phyloP scores from a whole-genome alignment of 2,329 filamentous ascomycete species.

The Cladosporium austrohemisphaericum region DNA sequence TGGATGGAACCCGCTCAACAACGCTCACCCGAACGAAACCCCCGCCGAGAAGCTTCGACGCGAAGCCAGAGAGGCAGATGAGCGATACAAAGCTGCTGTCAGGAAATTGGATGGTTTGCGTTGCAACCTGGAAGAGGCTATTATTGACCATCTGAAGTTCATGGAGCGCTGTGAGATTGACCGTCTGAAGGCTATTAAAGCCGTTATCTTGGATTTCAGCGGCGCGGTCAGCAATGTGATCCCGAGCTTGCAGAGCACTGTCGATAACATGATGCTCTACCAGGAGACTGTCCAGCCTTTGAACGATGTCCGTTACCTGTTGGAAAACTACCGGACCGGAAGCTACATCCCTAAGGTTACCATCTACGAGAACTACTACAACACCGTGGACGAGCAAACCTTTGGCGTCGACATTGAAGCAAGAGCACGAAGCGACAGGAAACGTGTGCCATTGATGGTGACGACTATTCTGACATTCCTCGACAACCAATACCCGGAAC shows the following conservation, averaged over 20 bases:
- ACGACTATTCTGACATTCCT: slow-evolving; percentile 92
- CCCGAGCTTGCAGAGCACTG: slow-evolving; percentile 87
- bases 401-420: slow-evolving; percentile 98
- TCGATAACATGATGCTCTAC: slow-evolving; percentile 98
- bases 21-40: slow-evolving; percentile 88
- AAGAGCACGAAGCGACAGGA: slow-evolving; percentile 85
- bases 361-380: slow-evolving; percentile 98
- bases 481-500: slow-evolving; percentile 93
- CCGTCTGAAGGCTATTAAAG: slow-evolving; percentile 95
- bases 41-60: slow-evolving; percentile 79
- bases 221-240: slow-evolving; percentile 98
- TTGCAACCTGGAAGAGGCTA: slow-evolving; percentile 92
- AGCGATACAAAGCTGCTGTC: slow-evolving; percentile 85
- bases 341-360: slow-evolving; percentile 86
- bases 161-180: slow-evolving; percentile 97
- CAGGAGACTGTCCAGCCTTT: slow-evolving; percentile 96
- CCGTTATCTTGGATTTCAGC: slow-evolving; percentile 94
- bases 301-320: slow-evolving; percentile 84
- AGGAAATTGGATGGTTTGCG: slow-evolving; percentile 83
- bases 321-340: slow-evolving; percentile 96
- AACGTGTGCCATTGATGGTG: slow-evolving; percentile 87
- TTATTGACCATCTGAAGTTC: slow-evolving; percentile 87
- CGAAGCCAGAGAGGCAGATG: slow-evolving; percentile 85
- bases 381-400: slow-evolving; percentile 93
- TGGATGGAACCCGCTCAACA: slow-evolving; percentile 91